phyloP scores from a whole-genome alignment of 176 grass and related monocot species.

The Oryza brachyantha region DNA sequence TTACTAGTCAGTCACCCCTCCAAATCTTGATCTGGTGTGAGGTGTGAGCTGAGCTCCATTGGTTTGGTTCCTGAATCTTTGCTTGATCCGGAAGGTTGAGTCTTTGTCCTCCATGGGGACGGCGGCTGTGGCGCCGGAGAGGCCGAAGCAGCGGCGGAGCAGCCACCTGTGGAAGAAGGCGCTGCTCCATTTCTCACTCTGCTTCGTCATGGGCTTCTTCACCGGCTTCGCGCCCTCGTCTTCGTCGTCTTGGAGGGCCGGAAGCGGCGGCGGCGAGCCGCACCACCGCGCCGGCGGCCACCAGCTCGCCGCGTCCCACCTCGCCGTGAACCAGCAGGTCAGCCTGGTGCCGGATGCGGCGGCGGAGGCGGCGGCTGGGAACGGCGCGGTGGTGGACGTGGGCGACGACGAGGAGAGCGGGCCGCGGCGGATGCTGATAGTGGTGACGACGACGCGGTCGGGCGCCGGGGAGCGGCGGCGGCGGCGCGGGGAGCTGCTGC shows the following conservation, averaged over 20 bases:
- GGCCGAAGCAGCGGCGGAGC: slow-evolving; percentile 49
- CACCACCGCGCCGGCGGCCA: slow-evolving; percentile 13
- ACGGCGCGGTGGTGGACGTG: slow-evolving; percentile 33
- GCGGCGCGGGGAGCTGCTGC: slow-evolving; percentile 47
- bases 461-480: slow-evolving; percentile 37
- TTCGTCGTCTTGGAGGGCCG: slow-evolving; percentile 16
- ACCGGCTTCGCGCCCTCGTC: slow-evolving; percentile 88
- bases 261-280: neutral
- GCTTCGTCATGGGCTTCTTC: slow-evolving; percentile 99
- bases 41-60: too few relatives aligned
- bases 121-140: slow-evolving; percentile 33
- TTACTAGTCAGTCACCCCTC: neutral
- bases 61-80: too few relatives aligned
- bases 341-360: neutral
- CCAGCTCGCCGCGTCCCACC: slow-evolving; percentile 24
- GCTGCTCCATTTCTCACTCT: slow-evolving; percentile 91
- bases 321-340: slow-evolving; percentile 24
- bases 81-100: slow-evolving; percentile 21
- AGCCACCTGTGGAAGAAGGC: slow-evolving; percentile 91
- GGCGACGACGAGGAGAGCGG: slow-evolving; percentile 32
- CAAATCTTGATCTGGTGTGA: slow-evolving; percentile 4
- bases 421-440: slow-evolving; percentile 51
- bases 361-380: neutral
- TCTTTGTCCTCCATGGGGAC: slow-evolving; percentile 31
- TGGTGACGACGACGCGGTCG: slow-evolving; percentile 77